These are phyloP conservation scores for Xylaria bambusicola DNA, from an alignment of 495 filamentous ascomycete species.

Conservation along the genomic window DNA sequence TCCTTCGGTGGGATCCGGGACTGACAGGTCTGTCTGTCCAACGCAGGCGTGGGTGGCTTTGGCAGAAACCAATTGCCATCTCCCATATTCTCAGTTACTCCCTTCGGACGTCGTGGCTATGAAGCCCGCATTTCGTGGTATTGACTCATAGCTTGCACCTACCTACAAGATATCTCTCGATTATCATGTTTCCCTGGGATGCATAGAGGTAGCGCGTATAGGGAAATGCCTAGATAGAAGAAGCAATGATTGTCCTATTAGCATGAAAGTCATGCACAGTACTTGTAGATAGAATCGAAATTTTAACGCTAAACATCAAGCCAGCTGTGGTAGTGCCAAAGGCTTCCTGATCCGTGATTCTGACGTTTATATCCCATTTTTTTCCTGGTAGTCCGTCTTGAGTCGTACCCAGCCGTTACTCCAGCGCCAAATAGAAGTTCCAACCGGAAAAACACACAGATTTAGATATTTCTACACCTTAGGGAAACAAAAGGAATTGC, in stretches of 20 bases:
- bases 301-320: neutral
- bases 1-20: neutral
- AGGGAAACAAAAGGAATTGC: too few relatives aligned
- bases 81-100: neutral
- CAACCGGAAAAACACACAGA: neutral
- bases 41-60: neutral
- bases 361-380: constrained; percentile 4
- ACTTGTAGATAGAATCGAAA: neutral
- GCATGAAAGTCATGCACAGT: neutral
- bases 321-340: neutral
- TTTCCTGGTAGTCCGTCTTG: constrained; percentile 4
- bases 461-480: neutral
- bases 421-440: neutral
- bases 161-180: too few relatives aligned
- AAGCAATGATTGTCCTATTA: too few relatives aligned
- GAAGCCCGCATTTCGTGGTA: too few relatives aligned
- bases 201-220: too few relatives aligned
- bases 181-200: too few relatives aligned
- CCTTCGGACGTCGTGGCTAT: neutral
- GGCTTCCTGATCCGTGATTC: constrained; percentile 2
- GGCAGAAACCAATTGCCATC: neutral
- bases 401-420: constrained; percentile 1
- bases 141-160: too few relatives aligned
- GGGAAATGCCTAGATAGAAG: too few relatives aligned
- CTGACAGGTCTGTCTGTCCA: neutral